Conservation (phyloP, 2,329 filamentous ascomycete genomes). For the Fusarium multiceps region DNA sequence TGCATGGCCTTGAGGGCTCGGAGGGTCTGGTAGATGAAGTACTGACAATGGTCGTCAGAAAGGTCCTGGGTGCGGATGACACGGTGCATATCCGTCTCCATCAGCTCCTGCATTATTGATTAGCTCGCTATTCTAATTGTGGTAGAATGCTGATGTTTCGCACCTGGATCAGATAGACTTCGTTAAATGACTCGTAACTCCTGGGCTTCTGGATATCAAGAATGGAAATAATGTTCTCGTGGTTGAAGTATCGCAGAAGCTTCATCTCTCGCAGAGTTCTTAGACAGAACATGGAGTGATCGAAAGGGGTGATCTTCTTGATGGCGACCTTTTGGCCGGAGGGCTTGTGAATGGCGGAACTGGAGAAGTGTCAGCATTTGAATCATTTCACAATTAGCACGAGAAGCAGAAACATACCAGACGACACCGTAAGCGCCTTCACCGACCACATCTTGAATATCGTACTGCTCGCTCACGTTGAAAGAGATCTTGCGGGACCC, state of each 20-base stretch:
- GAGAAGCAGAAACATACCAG: conserved; percentile 72
- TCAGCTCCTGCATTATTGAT: conserved; percentile 76
- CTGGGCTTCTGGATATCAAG: conserved; percentile 98
- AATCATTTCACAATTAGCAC: background rate
- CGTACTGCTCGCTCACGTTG: conserved; percentile 99
- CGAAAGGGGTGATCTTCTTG: conserved; percentile 99
- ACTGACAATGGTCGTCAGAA: conserved; percentile 99
- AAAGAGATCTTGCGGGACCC: conserved; percentile 96
- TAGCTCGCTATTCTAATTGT: conserved; percentile 17
- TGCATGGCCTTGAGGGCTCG: conserved; percentile 99
- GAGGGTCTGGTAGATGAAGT: conserved; percentile 99
- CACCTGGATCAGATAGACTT: conserved; percentile 99
- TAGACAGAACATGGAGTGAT: conserved; percentile 98
- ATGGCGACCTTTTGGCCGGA: conserved; percentile 98
- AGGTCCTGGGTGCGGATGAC: conserved; percentile 98
- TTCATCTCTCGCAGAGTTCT: conserved; percentile 99
- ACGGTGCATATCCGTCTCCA: conserved; percentile 99
- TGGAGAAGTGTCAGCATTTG: conserved; percentile 51
- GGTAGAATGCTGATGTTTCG: conserved; percentile 36
- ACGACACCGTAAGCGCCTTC: conserved; percentile 99
- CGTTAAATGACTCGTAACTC: conserved; percentile 94
- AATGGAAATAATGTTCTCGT: conserved; percentile 99
- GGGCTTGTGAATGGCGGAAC: conserved; percentile 97
- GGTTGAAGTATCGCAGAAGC: conserved; percentile 97
- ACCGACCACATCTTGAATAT: conserved; percentile 99